Evolutionary conservation across 345 rosid species (phyloP), one percentile per base, ranked within the genome.

Genomic region (Noccaea caerulescens): DNA sequence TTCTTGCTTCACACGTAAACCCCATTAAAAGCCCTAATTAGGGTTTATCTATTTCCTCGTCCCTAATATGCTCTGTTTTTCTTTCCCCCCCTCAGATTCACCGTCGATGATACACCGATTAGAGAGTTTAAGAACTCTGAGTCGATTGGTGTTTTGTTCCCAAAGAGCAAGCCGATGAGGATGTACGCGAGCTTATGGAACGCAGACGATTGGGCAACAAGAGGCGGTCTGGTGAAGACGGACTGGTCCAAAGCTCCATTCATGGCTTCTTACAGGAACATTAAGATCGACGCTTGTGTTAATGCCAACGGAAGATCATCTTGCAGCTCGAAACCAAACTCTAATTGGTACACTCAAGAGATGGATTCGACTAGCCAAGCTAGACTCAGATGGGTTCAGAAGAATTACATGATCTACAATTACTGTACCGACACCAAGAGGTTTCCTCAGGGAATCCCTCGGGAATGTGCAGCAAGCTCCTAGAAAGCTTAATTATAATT

Each of bases 121-220:
- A 80, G 90, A 52, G 83, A 86, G 64, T 88, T 86, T 65, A 83
- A 79, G 68, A 88, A 84, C 77, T 59, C 80, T 9, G 85, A 86
- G 25, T 41, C 86, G 3, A 57, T 66, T 7, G 87, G 88, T 3
- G 75, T 88, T 36, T 75, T 80, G 34, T 86, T 75, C 44, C 93
- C 91, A 12, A 86, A 71, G 72, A 82, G 45, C 78, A 86, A 88
- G 14, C 74, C 93, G 7, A 88, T 88, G 93, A 81, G 82, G 68
- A 39, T 84, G 20, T 80, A 83, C 79, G 76, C 86, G 1, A 86
- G 84, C 38, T 75, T 86, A 3, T 86, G 89, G 91, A 82, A 86
- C 58, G 90, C 84, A 63, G 84, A 85, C 59, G 58, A 80, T 14
- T 86, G 93, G 90, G 87, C 87, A 11, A 87, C 93, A 0, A 79